phyloP scores from a whole-genome alignment of 163 green algal genomes.

The Chlamydomonas reinhardtii region DNA sequence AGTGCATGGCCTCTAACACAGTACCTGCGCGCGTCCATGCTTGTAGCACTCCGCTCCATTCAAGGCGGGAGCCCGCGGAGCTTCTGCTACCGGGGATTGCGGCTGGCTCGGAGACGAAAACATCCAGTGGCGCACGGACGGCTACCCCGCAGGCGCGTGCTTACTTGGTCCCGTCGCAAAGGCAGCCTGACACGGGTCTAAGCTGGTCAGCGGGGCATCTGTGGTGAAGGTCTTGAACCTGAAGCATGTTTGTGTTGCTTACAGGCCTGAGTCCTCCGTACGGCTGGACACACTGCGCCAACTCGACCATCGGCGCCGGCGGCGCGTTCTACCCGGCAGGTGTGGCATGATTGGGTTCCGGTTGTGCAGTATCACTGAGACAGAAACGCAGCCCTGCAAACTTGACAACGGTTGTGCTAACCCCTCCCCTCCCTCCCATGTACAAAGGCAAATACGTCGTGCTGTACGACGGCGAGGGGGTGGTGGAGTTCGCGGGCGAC shows the following conservation, averaged over 20 bases:
- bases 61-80: neutral
- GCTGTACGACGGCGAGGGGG: conserved; percentile 49
- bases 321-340: conserved; percentile 16
- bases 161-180: neutral
- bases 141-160: conserved; percentile 15
- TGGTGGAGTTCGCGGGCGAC: conserved; percentile 26
- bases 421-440: too few species aligned
- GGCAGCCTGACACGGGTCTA: neutral
- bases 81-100: neutral
- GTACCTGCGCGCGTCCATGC: neutral
- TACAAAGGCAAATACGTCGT: conserved; percentile 45
- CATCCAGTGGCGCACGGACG: neutral
- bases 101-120: neutral
- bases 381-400: too few species aligned
- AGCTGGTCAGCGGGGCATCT: too few species aligned
- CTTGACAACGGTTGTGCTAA: too few species aligned
- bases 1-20: too few species aligned
- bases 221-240: too few species aligned
- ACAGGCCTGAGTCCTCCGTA: neutral
- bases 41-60: neutral
- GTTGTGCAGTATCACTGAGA: too few species aligned
- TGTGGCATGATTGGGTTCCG: too few species aligned
- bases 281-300: neutral
- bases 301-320: conserved; percentile 5
- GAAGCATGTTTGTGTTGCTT: too few species aligned